These are phyloP conservation scores for Pulveroboletus frians DNA, from an alignment of 768 basidiomycete genomes.

Conservation along the genomic window DNA sequence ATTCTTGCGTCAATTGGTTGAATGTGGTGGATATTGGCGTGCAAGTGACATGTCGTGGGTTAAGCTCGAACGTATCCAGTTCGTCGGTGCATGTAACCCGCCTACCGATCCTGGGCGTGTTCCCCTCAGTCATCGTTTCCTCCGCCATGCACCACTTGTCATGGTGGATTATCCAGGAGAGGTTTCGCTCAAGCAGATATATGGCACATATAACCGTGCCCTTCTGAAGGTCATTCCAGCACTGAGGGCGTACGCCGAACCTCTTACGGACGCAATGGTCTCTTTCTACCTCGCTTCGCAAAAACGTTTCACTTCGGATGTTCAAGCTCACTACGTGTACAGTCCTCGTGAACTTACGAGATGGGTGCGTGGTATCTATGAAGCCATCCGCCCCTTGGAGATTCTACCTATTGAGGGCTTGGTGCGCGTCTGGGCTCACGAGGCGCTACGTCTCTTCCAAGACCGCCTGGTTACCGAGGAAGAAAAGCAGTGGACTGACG, in stretches of 20 bases:
- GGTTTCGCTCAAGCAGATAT: slow-evolving; percentile 94
- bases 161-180: slow-evolving; percentile 99
- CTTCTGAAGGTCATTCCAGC: slow-evolving; percentile 93
- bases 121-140: slow-evolving; percentile 95
- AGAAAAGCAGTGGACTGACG: slow-evolving; percentile 93
- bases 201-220: slow-evolving; percentile 95
- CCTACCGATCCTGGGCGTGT: slow-evolving; percentile 99
- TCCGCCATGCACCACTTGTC: slow-evolving; percentile 93
- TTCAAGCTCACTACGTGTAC: slow-evolving; percentile 99
- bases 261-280: slow-evolving; percentile 97
- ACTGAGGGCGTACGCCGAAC: slow-evolving; percentile 86
- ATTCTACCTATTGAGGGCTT: slow-evolving; percentile 91
- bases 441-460: slow-evolving; percentile 94
- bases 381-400: slow-evolving; percentile 92
- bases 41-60: slow-evolving; percentile 96
- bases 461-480: slow-evolving; percentile 92
- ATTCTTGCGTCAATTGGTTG: slow-evolving; percentile 95
- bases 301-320: slow-evolving; percentile 88
- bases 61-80: slow-evolving; percentile 96
- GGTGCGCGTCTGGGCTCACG: slow-evolving; percentile 96
- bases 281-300: slow-evolving; percentile 92
- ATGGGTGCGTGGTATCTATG: slow-evolving; percentile 96
- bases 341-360: slow-evolving; percentile 97
- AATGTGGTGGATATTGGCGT: slow-evolving; percentile 92
- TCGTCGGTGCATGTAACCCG: slow-evolving; percentile 98